Base-by-base conservation (phyloP, 73 alveolate genomes). In the Uronychia setigera region DNA sequence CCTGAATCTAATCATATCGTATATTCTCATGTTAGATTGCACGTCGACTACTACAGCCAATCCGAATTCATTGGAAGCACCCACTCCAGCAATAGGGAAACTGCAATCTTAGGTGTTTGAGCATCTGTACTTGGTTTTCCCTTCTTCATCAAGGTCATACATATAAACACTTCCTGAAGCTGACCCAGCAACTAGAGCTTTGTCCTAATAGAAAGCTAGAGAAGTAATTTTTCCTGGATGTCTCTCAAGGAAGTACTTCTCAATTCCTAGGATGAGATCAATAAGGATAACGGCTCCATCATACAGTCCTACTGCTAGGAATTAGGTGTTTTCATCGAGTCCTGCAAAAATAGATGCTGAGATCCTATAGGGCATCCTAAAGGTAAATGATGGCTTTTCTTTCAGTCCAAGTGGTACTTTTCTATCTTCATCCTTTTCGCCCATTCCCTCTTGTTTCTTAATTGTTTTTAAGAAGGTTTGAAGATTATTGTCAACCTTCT, bases 171-270 rank as follows among this genome's bases (percentile, higher is more conserved):
- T 29, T 1, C 95, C 95, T 32, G 30, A 67, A 34, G 88, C 29
- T 26, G 86, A 58, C 26, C 95, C 95, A 14, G 95, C 32, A 31
- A 89, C 58, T 9, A 89, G 79, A 32, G 58, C 46, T 67, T 83
- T 59, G 74, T 89, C 95, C 29, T 89, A 83, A 30, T 58, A 84
- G 67, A 84, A 83, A 19, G 95, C 87, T 13, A 89, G 59, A 0
- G 92, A 32, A 13, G 92, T 60, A 1, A 89, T 83, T 25, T 79
- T 83, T 11, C 90, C 92, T 0, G 92, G 92, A 34, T 84, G 92
- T 27, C 81, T 83, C 79, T 84, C 92, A 34, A 89, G 35, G 92
- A 89, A 78, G 33, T 0, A 32, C 28, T 80, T 46, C 83, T 89
- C 95, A 30, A 84, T 60, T 9, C 92, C 92, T 27, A 89, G 31